These are phyloP conservation scores for Cicer arietinum DNA, from an alignment of 306 rosid species.

Conservation along the genomic window DNA sequence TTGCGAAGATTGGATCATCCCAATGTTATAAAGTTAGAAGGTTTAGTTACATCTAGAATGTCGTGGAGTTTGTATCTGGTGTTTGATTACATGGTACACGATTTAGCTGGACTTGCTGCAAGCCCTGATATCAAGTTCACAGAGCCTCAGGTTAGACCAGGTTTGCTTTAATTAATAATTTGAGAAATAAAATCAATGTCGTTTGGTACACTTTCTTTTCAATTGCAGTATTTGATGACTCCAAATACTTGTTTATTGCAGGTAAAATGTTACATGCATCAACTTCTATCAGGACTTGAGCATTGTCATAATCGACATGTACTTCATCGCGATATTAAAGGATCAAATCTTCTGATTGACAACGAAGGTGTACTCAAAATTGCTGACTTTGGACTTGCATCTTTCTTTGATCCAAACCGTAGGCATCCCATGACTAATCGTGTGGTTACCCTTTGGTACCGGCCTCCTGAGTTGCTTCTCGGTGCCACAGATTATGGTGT, in stretches of 20 bases:
- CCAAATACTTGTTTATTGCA: conserved; percentile 48
- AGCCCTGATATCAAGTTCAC: conserved; percentile 88
- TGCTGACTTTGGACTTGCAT: conserved; percentile 93
- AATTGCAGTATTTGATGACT: conserved; percentile 37
- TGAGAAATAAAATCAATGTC: conserved; percentile 27
- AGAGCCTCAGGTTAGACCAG: conserved; percentile 84
- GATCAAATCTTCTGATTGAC: conserved; percentile 90
- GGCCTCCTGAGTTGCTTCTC: conserved; percentile 95
- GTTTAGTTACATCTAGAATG: conserved; percentile 97
- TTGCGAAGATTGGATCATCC: conserved; percentile 90
- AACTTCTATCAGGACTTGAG: conserved; percentile 89
- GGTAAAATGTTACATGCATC: conserved; percentile 94
- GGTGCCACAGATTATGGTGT: conserved; percentile 92
- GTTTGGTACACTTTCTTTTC: conserved; percentile 36
- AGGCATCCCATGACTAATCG: conserved; percentile 92
- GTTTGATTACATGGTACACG: conserved; percentile 92
- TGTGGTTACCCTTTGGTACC: conserved; percentile 94
- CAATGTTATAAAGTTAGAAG: conserved; percentile 90
- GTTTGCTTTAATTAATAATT: conserved; percentile 46
- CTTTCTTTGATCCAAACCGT: conserved; percentile 79
- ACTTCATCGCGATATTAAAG: conserved; percentile 96
- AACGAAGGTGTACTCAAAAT: conserved; percentile 80
- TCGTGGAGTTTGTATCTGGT: conserved; percentile 95
- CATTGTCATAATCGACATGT: conserved; percentile 83
- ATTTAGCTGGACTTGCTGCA: conserved; percentile 93